Base-by-base conservation (phyloP, 1,139 yeast species). In the Blastobotrys indianensis region DNA sequence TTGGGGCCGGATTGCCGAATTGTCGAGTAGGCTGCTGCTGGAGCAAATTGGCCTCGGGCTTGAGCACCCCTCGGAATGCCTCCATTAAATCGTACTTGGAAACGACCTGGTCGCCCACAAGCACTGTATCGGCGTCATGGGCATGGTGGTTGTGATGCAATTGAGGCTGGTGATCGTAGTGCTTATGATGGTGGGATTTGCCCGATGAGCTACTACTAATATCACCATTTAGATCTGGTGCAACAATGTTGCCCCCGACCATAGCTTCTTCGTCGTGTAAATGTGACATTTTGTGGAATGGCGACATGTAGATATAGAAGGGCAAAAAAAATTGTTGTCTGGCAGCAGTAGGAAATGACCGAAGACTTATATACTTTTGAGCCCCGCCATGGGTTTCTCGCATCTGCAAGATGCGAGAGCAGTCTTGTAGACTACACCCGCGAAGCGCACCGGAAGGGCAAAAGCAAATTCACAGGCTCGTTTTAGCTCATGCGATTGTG, bases 1-100 rank as follows among this genome's bases (percentile, higher is more conserved):
- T 71, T 2, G 95, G 95, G 41, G 92, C 86, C 37, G 96, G 94
- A 64, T 86, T 86, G 51, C 83, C 95, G 62, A 86, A 80, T 63
- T 80, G 74, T 65, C 83, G 79, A 42, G 74, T 70, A 7, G 37
- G 41, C 32, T 32, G 41, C 7, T 31, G 31, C 10, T 30, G 17
- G 17, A 40, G 31, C 39, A 41, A 45, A n/a, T 42, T 46, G 28
- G 46, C 35, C 11, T 46, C 51, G 13, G 87, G 73, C 57, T 77
- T 79, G 62, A 80, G 54, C 25, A 76, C 70, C 73, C 88, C 88
- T 57, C 87, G 88, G 57, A 82, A 82, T 7, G 90, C 90, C 32
- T 67, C 65, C 45, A 72, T 67, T 50, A 82, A 73, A 42, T 82
- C 88, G 45, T 74, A 69, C 57, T 75, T 75, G 51, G 77, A 71